Evolutionary conservation across 345 rosid genomes (phyloP), one percentile per base, ranked within the genome.

Genomic region (Sonneratia caseolaris): DNA sequence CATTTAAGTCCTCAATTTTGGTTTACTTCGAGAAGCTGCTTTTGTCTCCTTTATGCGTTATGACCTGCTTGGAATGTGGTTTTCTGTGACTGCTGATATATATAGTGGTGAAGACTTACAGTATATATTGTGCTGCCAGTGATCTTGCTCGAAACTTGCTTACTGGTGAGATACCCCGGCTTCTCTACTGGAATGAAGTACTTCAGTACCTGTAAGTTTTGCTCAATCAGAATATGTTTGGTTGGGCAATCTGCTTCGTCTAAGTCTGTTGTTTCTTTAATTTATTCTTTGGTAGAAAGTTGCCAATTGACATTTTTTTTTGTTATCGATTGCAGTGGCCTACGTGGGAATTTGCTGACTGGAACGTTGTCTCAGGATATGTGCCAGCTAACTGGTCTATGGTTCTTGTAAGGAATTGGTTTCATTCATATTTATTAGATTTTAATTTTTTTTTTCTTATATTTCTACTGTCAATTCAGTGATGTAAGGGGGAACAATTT

Each of bases 151-250:
- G 84, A 37, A 95, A 95, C 80, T 91, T 80, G 78, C 86, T 95
- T 19, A 82, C 77, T 0, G 98, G 98, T 3, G 98, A 90, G 78
- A 95, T 95, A 42, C 94, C 99, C 0, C 85, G 99, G 72, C 66
- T 92, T 53, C 85, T 95, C 61, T 95, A 92, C 37, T 95, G 99
- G 99, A 95, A 90, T 77, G 99, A 95, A 82, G 98, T 95, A 7
- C 71, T 95, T 68, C 99, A 95, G 77, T 95, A 88, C 73, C 92
- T 95, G 99, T 95, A 73, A 86, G 96, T 71, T 19, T n/a, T 15
- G 37, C 43, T 4, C 7, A 37, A 1, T 18, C 24, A 2, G 22
- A 49, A 24, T 53, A 35, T 49, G 49, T 22, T 13, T 45, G 45
- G 2, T 42, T 42, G 45, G 45, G 10, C 10, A 42, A 0, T 42